Percentiles rank a stretch among this genome's conserved stretches.
phyloP scores from a whole-genome alignment of 768 basidiomycete genomes.

The Mycena leptocephala region DNA sequence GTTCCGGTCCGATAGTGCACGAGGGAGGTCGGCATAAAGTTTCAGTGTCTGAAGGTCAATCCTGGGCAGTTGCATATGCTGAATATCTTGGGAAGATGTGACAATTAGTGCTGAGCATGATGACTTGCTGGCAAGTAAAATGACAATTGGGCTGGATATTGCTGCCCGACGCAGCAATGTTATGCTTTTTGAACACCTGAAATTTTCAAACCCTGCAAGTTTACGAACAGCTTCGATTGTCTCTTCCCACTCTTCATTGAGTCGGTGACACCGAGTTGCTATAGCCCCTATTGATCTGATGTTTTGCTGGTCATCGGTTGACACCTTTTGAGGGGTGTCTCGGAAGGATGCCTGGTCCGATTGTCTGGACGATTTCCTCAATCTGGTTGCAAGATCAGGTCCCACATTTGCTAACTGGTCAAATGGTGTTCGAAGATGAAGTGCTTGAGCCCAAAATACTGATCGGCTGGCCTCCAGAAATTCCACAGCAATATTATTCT shows the following conservation, averaged over 20 bases:
- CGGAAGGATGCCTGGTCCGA: too few relatives aligned
- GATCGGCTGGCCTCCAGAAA: slow-evolving; percentile 23
- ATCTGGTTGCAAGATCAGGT: background rate
- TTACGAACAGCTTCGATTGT: background rate
- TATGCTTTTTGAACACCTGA: background rate
- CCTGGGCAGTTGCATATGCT: background rate
- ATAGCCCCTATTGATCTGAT: background rate
- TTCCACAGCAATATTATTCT: slow-evolving; percentile 18
- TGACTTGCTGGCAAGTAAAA: background rate
- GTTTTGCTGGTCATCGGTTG: background rate
- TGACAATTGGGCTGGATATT: too few relatives aligned
- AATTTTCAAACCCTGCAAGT: background rate
- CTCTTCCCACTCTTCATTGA: background rate
- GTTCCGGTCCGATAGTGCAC: background rate
- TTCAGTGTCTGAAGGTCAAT: background rate
- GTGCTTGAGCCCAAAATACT: background rate
- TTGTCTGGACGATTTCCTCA: too few relatives aligned
- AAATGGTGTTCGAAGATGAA: slow-evolving; percentile 11
- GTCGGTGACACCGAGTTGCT: background rate
- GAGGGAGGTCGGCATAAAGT: background rate
- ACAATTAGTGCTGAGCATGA: background rate
- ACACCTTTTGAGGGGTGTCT: background rate
- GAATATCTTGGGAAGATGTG: background rate
- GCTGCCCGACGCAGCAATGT: background rate
- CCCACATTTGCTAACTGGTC: background rate